Conservation (phyloP, 1,139 yeast species). For the Diutina siamensis region DNA sequence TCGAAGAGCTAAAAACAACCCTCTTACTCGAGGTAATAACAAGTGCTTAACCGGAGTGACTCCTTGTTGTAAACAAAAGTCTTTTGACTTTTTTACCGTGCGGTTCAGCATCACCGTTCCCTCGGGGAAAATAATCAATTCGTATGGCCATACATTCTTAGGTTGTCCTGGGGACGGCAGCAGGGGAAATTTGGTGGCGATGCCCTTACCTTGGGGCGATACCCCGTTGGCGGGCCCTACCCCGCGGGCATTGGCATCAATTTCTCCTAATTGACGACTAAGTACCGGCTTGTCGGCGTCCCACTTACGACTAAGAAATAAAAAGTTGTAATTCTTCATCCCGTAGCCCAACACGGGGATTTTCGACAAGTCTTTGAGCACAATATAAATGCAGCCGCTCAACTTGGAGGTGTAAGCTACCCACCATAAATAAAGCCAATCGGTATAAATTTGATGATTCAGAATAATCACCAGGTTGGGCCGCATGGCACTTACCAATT, state of each 20-base stretch:
- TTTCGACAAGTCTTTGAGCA: conserved; percentile 64
- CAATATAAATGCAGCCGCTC: conserved; percentile 54
- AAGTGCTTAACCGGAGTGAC: conserved; percentile 44
- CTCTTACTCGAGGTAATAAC: conserved; percentile 72
- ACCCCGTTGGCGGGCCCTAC: conserved; percentile 43
- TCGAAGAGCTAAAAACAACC: conserved; percentile 56
- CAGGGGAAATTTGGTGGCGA: background rate
- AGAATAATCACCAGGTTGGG: conserved; percentile 56
- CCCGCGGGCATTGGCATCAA: conserved; percentile 44
- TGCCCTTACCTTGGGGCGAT: conserved; percentile 8
- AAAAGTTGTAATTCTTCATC: conserved; percentile 68
- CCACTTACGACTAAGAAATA: conserved; percentile 83
- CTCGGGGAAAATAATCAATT: conserved; percentile 75
- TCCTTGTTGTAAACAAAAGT: conserved; percentile 42
- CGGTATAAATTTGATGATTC: conserved; percentile 90
- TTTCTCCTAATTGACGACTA: conserved; percentile 40
- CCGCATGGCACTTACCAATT: conserved; percentile 22
- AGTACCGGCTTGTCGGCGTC: conserved; percentile 52
- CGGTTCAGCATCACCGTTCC: conserved; percentile 77
- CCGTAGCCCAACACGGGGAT: conserved; percentile 82
- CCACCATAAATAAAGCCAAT: conserved; percentile 94
- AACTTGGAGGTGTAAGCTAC: conserved; percentile 55
- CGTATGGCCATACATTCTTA: conserved; percentile 32
- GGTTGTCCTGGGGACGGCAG: background rate
- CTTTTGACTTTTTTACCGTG: conserved; percentile 47